These are phyloP conservation scores for Carex arenaria DNA, from an alignment of 202 grass and related monocot genomes.

Conservation along the genomic window DNA sequence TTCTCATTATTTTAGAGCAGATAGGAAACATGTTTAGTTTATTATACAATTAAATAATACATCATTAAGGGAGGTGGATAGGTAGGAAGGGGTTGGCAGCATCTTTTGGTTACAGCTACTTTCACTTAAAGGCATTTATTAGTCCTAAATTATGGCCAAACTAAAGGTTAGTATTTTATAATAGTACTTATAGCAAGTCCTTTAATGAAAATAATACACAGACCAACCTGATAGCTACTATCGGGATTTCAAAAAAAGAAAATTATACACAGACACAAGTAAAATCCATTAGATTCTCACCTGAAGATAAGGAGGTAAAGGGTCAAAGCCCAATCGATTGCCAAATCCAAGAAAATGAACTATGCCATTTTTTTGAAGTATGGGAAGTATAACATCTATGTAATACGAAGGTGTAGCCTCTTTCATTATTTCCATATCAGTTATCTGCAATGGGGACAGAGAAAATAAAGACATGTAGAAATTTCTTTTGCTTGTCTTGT, in stretches of 20 bases:
- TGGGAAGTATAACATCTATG: conserved; percentile 49
- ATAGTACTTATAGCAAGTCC: background rate
- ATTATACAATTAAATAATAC: background rate
- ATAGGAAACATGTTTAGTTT: background rate
- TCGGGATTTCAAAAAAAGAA: too few species aligned
- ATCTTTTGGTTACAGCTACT: background rate
- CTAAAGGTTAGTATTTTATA: background rate
- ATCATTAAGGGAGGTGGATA: background rate
- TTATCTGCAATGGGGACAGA: conserved; percentile 36
- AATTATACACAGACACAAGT: background rate
- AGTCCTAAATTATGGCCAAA: background rate
- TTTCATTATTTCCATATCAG: conserved; percentile 78
- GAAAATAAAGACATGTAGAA: background rate
- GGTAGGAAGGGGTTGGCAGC: background rate
- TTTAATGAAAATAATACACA: background rate
- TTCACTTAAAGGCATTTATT: background rate
- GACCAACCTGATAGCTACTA: too few species aligned
- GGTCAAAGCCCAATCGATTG: conserved; percentile 90
- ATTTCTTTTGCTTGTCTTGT: background rate
- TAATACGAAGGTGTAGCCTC: conserved; percentile 74
- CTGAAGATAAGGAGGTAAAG: conserved; percentile 74
- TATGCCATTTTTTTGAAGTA: conserved; percentile 49
- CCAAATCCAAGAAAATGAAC: conserved; percentile 94
- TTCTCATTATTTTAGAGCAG: background rate
- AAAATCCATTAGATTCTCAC: conserved; percentile 21